Conservation (phyloP, 768 basidiomycete genomes). For the Termitomyces sp. region DNA sequence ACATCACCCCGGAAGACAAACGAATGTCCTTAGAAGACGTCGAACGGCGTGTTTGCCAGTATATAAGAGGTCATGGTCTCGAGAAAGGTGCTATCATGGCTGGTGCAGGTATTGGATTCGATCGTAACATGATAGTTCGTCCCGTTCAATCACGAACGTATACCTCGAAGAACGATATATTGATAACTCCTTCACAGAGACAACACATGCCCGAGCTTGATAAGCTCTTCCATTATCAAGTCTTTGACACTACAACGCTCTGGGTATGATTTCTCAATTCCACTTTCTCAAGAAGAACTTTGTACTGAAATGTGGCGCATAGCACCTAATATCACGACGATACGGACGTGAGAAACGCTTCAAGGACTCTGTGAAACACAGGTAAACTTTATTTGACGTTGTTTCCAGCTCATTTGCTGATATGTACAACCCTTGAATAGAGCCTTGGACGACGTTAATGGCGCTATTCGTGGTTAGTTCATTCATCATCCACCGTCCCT, state of each 20-base stretch:
- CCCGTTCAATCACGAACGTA: not conserved
- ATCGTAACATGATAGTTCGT: conserved; percentile 7
- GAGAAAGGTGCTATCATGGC: conserved; percentile 3
- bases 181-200: not conserved
- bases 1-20: not conserved
- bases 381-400: not conserved
- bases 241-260: conserved; percentile 5
- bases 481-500: not conserved
- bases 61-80: conserved; percentile 1
- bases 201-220: conserved; percentile 1
- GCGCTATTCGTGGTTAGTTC: conserved; percentile 2
- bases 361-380: not conserved
- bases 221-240: conserved; percentile 2
- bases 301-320: no score
- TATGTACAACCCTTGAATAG: not conserved
- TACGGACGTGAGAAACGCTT: not conserved
- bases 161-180: no score
- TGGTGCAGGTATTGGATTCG: conserved; percentile 1
- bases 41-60: conserved; percentile 1
- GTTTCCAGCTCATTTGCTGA: no score
- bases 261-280: not conserved
- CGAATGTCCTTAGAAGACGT: not conserved
- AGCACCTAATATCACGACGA: not conserved
- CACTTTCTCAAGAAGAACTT: not conserved
- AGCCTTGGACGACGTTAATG: conserved; percentile 1